Base-by-base conservation (phyloP, 345 rosid genomes). In the Hibiscus syriacus region DNA sequence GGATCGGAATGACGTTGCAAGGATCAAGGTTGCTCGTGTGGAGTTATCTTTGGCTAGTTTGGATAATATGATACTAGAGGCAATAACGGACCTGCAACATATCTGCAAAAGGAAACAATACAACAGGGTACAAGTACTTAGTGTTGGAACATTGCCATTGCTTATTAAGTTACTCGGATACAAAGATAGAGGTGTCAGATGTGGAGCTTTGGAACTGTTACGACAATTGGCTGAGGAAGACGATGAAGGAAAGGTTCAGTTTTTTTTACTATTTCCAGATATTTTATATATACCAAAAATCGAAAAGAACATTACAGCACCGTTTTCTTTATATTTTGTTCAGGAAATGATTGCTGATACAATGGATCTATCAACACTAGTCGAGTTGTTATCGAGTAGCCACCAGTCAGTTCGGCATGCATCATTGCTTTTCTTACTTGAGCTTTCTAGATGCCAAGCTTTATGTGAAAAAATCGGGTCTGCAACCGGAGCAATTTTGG, bases 41-140 rank as follows among this genome's bases (percentile, higher is more conserved):
- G 92, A 94, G 8, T 78, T 92, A 72, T 73, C 87, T 46, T 78
- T 85, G 32, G 92, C 89, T 23, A 83, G 89, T 79, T 85, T 96
- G 50, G 78, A 79, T 4, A 70, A 68, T 64, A 87, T 86, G 94
- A 80, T 86, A 34, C 68, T 85, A 2, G 91, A 92, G 43, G 96
- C 98, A 27, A 72, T 87, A 49, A 69, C 70, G 56, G 90, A 87
- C 71, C 70, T 92, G 77, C 89, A 82, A 61, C 69, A 66, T 46
- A 72, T 87, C 65, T 89, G 94, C 83, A 78, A 73, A 73, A 80
- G 76, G 68, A 92, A 76, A 60, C 68, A 25, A 4, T 68, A 75
- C 64, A 87, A 74, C 56, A 86, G 78, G 85, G 77, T 84, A 68
- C 78, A n/a, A n/a, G n/a, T n/a, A n/a, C n/a, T n/a, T n/a, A n/a